These are phyloP conservation scores for Ogataea degrootiae DNA, from an alignment of 805 yeast species.

Conservation along the genomic window DNA sequence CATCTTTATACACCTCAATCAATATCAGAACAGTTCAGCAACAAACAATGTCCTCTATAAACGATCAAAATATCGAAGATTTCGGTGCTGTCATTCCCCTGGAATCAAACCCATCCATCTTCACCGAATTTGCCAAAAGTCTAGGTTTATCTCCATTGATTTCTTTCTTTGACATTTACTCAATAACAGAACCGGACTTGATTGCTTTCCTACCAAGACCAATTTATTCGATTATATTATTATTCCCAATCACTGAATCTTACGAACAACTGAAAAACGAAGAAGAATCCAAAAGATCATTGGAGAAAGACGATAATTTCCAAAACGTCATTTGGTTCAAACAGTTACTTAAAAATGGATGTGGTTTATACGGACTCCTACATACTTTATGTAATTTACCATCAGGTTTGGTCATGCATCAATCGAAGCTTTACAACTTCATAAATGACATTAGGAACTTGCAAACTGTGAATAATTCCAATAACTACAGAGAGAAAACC, in stretches of 20 bases:
- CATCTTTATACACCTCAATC: no score
- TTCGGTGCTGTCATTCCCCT: conserved; percentile 64
- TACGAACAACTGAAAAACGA: conserved; percentile 49
- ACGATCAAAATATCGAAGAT: conserved; percentile 1
- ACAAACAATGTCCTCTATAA: not conserved
- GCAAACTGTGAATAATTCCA: conserved; percentile 14
- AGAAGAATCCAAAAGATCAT: conserved; percentile 18
- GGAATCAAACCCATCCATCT: conserved; percentile 86
- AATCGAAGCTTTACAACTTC: conserved; percentile 27
- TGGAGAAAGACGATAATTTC: conserved; percentile 25
- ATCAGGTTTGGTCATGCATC: conserved; percentile 37
- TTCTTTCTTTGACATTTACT: conserved; percentile 75
- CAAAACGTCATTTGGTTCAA: conserved; percentile 64
- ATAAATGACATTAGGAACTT: conserved; percentile 4
- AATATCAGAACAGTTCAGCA: no score
- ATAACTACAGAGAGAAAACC: conserved; percentile 20
- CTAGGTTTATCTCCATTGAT: conserved; percentile 62
- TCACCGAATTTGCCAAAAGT: conserved; percentile 59
- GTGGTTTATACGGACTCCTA: conserved; percentile 86
- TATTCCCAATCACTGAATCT: conserved; percentile 70
- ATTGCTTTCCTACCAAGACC: conserved; percentile 82
- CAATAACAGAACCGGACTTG: conserved; percentile 80
- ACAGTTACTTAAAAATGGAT: conserved; percentile 82
- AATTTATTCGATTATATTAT: conserved; percentile 62
- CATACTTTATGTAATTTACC: conserved; percentile 53